Evolutionary conservation across 1,284 basidiomycete species (phyloP), one percentile per base, ranked within the genome.

Genomic region (Ceratobasidium sp.): DNA sequence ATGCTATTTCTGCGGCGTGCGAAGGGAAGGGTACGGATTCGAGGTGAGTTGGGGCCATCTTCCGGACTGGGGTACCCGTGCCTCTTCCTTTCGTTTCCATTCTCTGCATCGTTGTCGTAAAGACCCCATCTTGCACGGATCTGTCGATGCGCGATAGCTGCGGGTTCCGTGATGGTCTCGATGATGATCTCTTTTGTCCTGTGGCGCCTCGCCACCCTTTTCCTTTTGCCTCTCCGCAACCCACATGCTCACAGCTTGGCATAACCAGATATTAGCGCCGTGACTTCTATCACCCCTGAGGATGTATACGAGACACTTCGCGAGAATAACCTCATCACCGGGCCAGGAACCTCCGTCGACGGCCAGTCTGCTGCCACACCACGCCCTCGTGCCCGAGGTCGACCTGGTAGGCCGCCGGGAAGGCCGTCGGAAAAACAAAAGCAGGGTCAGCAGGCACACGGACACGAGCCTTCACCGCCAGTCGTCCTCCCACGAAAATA

Each of bases 261-360:
- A 68, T 40, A 32, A 70, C 76, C 83, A 95, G 97, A 96, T 81
- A 97, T 99, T 82, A 92, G 94, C 82, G 84, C 85, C 19, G 91
- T 90, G 2, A 99, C 97, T 0, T 92, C 94, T 0, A 96, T 99
- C 92, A 98, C 95, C 2, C 83, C 92, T 51, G 95, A 97, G 83
- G 97, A 99, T 81, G 89, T 96, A 74, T 92, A 91, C 83, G 87
- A 88, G 78, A 94, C 92, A 2, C 89, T 99, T n/a, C 84, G 85
- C 2, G 91, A 94, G 66, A 90, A 92, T 80, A 87, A 89, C 80
- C 94, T 97, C 91, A 94, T 99, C 80, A 86, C 86, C 29, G 87
- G 61, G 13, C 70, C 59, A 40, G 70, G 49, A 29, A 73, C 85
- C 43, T 80, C 82, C 51, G 81, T 82, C 57, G 44, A 77, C 54